These are phyloP conservation scores for Neoscytalidium dimidiatum DNA, from an alignment of 2,329 filamentous ascomycete species.

Conservation along the genomic window DNA sequence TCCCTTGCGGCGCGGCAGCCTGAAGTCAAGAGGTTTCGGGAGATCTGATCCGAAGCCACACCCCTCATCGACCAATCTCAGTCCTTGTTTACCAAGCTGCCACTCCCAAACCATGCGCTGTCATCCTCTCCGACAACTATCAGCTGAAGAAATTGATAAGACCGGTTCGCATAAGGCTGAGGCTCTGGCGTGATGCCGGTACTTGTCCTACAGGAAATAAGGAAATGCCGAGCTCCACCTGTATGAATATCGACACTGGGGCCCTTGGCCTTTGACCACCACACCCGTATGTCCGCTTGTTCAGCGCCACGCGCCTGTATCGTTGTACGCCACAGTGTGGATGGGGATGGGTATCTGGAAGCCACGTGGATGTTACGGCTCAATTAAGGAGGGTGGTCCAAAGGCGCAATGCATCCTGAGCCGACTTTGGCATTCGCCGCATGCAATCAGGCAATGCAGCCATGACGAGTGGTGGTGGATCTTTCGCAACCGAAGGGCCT, in stretches of 20 bases:
- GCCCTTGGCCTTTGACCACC: not conserved
- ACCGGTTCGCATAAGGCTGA: conserved; percentile 3
- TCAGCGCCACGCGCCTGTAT: not conserved
- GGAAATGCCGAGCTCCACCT: not conserved
- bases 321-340: not conserved
- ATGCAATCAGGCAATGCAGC: not conserved
- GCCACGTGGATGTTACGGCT: not conserved
- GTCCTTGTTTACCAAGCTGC: not conserved
- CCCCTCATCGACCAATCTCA: not conserved
- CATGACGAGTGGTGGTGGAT: not conserved
- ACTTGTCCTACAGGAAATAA: not conserved
- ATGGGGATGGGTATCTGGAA: too few relatives aligned
- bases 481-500: not conserved
- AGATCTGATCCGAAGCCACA: not conserved
- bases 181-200: conserved; percentile 1
- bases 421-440: not conserved
- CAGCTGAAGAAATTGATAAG: not conserved
- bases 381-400: not conserved
- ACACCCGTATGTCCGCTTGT: not conserved
- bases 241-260: not conserved
- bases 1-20: not conserved
- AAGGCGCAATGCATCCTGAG: not conserved
- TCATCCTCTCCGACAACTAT: not conserved
- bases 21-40: not conserved
- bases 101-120: not conserved